Base-by-base conservation (phyloP, 2,329 filamentous ascomycete genomes). In the Cladosporium velox region DNA sequence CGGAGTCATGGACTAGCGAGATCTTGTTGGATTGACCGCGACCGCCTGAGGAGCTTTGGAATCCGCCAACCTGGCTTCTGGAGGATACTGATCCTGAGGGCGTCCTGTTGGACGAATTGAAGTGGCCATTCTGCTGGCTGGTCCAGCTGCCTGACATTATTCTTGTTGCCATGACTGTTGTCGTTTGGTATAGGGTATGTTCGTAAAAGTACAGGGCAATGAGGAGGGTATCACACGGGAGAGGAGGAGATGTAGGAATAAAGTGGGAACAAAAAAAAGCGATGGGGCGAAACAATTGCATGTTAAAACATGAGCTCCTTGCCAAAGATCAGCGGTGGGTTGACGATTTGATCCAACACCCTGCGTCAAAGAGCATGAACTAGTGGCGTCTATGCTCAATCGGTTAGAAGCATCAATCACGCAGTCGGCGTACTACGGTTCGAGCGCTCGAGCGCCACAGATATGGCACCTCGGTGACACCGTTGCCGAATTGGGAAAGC, bases 1-100 rank as follows among this genome's bases (percentile, higher is more conserved):
- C 77, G 21, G 76, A 73, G 34, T 79, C 77, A 66, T 76, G 72
- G 26, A 78, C 75, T 24, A 78, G 72, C 2, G 73, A 72, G 38
- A 74, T 75, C 65, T 77, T 78, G 64, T 77, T 64, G n/a, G 61
- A 64, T 38, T 64, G 61, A 14, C 61, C 61, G 51, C 61, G 61
- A 15, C 49, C 35, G 44, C 34, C 12, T 24, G 34, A 34, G 51
- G 34, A 44, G 51, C 51, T 64, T 1, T 35, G 35, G 51, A 64
- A 64, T 8, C n/a, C 59, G 11, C 61, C 61, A 34, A 57, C 28
- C 35, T 64, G 61, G 51, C 61, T 64, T 35, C 49, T 41, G 24
- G 51, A 55, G 14, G 61, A 64, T 11, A 64, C 61, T 12, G 61
- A 64, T 28, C 61, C 61, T 2, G 61, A 64, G 24, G 61, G 61